Base-by-base conservation (phyloP, 768 basidiomycete species). In the Neoboletus subvelutipes region DNA sequence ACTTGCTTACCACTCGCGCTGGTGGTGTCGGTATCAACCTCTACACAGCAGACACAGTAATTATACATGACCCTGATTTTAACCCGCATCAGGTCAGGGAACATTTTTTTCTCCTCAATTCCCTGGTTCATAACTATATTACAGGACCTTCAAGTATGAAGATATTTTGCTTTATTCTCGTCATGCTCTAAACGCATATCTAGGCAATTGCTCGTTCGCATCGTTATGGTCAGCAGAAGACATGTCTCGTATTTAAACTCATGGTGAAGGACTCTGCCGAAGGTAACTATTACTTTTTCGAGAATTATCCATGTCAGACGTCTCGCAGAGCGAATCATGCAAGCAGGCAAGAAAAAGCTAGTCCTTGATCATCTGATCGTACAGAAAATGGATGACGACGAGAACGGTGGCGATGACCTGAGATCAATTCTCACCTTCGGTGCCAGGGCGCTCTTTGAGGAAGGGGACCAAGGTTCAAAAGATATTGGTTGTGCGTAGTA, bases 251-350 rank as follows among this genome's bases (percentile, higher is more conserved):
- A 26, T 96, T 98, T 79, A 98, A 96, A 69, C 74, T 99, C 41
- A 94, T 98, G 92, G 85, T 93, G 53, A 96, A 96, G 71, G 87
- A 89, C 54, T 92, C 94, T 8, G 92, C 95, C 12, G 92, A 95
- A 81, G 92, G 91, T 86, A 52, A 55, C 71, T 47, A 20, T 39
- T 24, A 17, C 18, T 43, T n/a, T 15, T 45, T 55, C 26, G n/a
- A 40, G 24, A 41, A 20, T 37, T 26, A 15, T 18, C 20, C 22
- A 15, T 22, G 22, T 51, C 58, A 56, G 56, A 65, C 39, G 18
- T 61, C n/a, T 42, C 40, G 20, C 64, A 96, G 94, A 97, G 66
- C 88, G 88, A 45, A 98, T 97, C 64, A 81, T 96, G 73, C 87
- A 93, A 73, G 83, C 86, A 26, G 93, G 92, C n/a, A 96, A 96